Evolutionary conservation across 441 rosid species (phyloP).

Genomic region (Populus hybrid): DNA sequence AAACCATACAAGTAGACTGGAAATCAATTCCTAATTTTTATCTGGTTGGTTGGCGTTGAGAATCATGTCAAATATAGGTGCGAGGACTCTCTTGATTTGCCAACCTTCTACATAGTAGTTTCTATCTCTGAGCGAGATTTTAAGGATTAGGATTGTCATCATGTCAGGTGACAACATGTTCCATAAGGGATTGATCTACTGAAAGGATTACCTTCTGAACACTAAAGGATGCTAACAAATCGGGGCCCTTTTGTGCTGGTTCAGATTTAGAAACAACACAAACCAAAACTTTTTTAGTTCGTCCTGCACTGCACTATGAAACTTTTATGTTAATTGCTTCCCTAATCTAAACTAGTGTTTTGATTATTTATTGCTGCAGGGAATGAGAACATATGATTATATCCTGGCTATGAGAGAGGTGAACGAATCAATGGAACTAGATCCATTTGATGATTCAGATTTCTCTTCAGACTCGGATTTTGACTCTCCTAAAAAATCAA

Average conservation of each 20-base stretch:
- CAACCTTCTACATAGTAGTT: neutral
- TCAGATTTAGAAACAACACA: neutral
- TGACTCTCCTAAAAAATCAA: conserved; percentile 69
- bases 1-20: neutral
- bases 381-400: conserved; percentile 96
- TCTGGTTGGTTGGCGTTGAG: neutral
- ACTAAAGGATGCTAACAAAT: neutral
- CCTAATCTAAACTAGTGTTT: neutral
- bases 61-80: neutral
- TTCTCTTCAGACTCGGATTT: conserved; percentile 77
- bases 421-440: conserved; percentile 56
- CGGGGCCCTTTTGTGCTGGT: neutral
- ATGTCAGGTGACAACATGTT: neutral
- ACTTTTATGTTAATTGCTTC: neutral
- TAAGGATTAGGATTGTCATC: neutral
- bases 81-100: neutral
- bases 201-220: neutral
- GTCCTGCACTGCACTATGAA: neutral
- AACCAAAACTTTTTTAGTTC: neutral
- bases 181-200: neutral
- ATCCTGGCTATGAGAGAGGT: conserved; percentile 94
- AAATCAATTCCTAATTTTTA: neutral
- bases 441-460: conserved; percentile 74
- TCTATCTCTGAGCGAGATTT: neutral
- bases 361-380: conserved; percentile 38